Base-by-base conservation (phyloP, 1,284 basidiomycete species). In the Heterobasidion occidentale region DNA sequence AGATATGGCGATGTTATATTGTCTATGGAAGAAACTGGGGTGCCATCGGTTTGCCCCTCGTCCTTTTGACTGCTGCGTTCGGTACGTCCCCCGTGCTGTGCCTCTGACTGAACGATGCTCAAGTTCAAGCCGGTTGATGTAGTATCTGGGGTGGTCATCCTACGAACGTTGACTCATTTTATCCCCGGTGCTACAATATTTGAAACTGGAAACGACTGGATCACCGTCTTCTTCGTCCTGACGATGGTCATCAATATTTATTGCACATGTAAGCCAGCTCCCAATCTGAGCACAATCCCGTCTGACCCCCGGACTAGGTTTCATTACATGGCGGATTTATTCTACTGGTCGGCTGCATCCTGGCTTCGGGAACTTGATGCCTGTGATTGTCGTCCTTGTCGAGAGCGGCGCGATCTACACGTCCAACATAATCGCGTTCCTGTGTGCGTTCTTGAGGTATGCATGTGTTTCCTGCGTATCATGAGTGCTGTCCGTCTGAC, bases 1-100 rank as follows among this genome's bases (percentile, higher is more conserved):
- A 52, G 51, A 52, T 52, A 36, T 52, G 51, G 51, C 51, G 51
- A 14, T 52, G 51, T 20, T 42, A 52, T 35, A 35, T 38, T 38
- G 35, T 52, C 9, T 52, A n/a, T 20, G 36, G 19, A 11, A 38
- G 19, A 14, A 9, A 19, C 2, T 15, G 9, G 9, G 15, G 7
- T 8, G 36, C 11, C 7, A 42, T 52, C 34, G 34, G 11, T 3
- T 19, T n/a, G 1, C 51, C 51, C 15, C 35, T 36, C 7, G 51
- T 36, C 19, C 51, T 52, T 8, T 17, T 52, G 51, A 19, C 38
- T 14, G 34, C 15, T 35, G 36, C 17, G 6, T 35, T 52, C 17
- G 51, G 51, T 52, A 27, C 7, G 17, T 42, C n/a, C 11, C 27
- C 27, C 27, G 27, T 27, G 4, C 27, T 4, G 27, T 42, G 38